Percentiles rank a stretch among this genome's conserved stretches.
Conservation (phyloP, 257 asterid genomes). For the Parsonsia alboflavescens region DNA sequence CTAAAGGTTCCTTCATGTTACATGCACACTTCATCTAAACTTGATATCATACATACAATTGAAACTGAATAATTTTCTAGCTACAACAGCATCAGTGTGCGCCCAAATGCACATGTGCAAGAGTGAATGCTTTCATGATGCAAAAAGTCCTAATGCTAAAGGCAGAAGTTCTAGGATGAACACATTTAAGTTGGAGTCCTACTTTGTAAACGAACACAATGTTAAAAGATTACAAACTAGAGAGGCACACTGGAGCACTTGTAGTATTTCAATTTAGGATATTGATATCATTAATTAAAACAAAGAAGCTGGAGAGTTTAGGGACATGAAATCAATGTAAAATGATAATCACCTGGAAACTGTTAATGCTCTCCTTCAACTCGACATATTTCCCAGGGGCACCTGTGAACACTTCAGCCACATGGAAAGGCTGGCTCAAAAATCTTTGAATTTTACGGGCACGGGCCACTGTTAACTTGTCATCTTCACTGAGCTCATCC, state of each 20-base stretch:
- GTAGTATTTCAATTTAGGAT: background rate
- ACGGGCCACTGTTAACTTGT: slow-evolving; percentile 97
- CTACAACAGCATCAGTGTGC: background rate
- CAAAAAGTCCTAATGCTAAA: background rate
- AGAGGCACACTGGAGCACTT: background rate
- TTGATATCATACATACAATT: background rate
- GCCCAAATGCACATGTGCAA: background rate
- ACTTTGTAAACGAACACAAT: too few species aligned
- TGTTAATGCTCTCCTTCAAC: slow-evolving; percentile 81
- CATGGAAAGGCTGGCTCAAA: slow-evolving; percentile 99
- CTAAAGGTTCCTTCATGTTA: too few species aligned
- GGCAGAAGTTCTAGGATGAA: background rate
- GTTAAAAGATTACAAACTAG: background rate
- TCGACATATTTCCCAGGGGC: slow-evolving; percentile 97
- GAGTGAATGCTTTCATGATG: background rate
- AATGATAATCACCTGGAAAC: slow-evolving; percentile 74
- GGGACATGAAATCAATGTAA: background rate
- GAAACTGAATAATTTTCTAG: background rate
- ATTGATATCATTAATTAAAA: background rate
- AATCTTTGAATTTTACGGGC: slow-evolving; percentile 87
- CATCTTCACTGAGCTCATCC: slow-evolving; percentile 99
- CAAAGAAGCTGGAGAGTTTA: background rate
- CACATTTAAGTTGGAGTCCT: too few species aligned
- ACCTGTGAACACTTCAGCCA: slow-evolving; percentile 98
- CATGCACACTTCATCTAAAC: background rate